These are phyloP conservation scores for Apiospora rasikravindrae DNA, from an alignment of 2,329 filamentous ascomycete genomes.

Conservation along the genomic window DNA sequence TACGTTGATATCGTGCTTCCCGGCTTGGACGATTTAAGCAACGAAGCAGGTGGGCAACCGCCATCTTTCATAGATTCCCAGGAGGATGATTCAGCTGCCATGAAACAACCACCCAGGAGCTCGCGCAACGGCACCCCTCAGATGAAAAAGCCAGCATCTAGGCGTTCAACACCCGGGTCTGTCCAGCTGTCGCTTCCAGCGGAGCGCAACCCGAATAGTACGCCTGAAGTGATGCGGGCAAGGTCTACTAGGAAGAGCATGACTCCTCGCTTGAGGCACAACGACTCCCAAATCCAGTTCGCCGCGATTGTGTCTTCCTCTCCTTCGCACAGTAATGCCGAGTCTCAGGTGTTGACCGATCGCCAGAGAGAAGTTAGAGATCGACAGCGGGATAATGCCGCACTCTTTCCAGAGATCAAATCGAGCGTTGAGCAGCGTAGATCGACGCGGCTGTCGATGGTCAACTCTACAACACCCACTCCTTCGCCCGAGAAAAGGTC, in stretches of 20 bases:
- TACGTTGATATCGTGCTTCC: conserved; percentile 55
- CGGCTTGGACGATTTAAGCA: conserved; percentile 46
- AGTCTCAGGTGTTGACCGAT: conserved; percentile 79
- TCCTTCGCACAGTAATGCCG: conserved; percentile 51
- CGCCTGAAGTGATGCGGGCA: conserved; percentile 33
- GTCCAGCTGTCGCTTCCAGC: conserved; percentile 40
- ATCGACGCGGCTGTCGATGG: conserved; percentile 15
- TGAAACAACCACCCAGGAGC: conserved; percentile 33
- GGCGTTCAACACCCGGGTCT: conserved; percentile 39
- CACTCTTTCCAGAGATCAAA: conserved; percentile 71
- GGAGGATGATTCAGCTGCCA: conserved; percentile 52
- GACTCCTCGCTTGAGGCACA: conserved; percentile 69
- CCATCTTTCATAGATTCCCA: conserved; percentile 54
- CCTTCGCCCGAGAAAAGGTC: conserved; percentile 37
- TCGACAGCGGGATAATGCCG: conserved; percentile 69
- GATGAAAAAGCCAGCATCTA: conserved; percentile 30
- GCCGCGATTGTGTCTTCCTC: conserved; percentile 69
- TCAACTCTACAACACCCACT: conserved; percentile 21
- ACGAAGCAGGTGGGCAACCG: conserved; percentile 46
- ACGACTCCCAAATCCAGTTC: conserved; percentile 84
- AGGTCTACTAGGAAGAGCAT: conserved; percentile 43
- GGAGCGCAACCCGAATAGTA: conserved; percentile 32
- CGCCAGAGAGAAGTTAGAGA: conserved; percentile 79
- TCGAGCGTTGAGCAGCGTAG: conserved; percentile 49
- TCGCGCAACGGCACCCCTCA: conserved; percentile 3